These are phyloP conservation scores for Middelhovenomyces tepae DNA, from an alignment of 805 yeast species.

Conservation along the genomic window DNA sequence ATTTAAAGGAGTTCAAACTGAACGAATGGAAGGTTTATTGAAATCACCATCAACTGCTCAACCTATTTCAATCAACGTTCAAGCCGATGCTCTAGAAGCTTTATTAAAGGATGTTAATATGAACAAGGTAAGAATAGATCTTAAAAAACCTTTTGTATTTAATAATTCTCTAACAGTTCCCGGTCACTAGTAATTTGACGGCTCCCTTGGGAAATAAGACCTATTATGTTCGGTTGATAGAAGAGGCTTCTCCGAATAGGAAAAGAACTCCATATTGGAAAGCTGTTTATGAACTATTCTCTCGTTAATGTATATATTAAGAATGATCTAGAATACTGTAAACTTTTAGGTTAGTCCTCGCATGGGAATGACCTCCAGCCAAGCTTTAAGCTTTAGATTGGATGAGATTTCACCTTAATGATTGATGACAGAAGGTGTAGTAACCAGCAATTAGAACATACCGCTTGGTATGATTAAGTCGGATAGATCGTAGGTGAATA, in stretches of 20 bases:
- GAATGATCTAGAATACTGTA: constrained; percentile 3
- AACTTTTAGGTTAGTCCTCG: too few species aligned
- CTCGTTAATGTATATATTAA: constrained; percentile 1
- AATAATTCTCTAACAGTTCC: constrained; percentile 16
- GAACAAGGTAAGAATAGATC: constrained; percentile 11
- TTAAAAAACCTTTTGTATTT: not conserved
- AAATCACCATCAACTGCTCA: constrained; percentile 16
- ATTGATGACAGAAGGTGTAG: constrained; percentile 1
- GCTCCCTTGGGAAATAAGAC: constrained; percentile 80
- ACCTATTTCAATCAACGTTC: constrained; percentile 17
- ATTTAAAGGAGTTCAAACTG: constrained; percentile 38
- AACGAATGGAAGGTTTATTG: constrained; percentile 28
- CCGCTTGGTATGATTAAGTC: too few species aligned
- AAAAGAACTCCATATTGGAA: constrained; percentile 52
- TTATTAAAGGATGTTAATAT: constrained; percentile 15
- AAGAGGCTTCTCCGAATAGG: constrained; percentile 62
- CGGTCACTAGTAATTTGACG: constrained; percentile 43
- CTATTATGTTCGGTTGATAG: constrained; percentile 62
- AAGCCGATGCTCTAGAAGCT: constrained; percentile 17
- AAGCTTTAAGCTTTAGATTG: not conserved
- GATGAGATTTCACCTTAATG: constrained; percentile 1
- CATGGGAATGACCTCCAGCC: too few species aligned
- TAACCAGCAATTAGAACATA: too few species aligned
- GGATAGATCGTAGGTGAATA: constrained; percentile 4
- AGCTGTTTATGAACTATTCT: constrained; percentile 30